phyloP scores from a whole-genome alignment of 148 eudicot species.

The Amaranthus palmeri region DNA sequence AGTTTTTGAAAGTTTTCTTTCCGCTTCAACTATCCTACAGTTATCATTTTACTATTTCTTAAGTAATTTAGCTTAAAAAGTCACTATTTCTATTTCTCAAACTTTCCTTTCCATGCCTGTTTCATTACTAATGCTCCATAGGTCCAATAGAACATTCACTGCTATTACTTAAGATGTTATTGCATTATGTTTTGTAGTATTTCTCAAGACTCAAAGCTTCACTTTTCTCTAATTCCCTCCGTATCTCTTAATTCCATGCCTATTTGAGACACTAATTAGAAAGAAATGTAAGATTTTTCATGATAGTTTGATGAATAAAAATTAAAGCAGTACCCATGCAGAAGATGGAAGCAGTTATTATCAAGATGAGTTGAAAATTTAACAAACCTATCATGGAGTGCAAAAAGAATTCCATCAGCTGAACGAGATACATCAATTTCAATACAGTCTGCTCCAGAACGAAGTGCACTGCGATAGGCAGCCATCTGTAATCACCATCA shows the following conservation, averaged over 20 bases:
- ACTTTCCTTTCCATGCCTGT: too few relatives aligned
- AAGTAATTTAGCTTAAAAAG: too few relatives aligned
- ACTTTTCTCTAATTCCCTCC: not conserved
- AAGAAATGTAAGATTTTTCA: not conserved
- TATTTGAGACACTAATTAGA: not conserved
- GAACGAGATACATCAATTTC: slow-evolving; percentile 97
- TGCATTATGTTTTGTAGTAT: too few relatives aligned
- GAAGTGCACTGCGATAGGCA: slow-evolving; percentile 72
- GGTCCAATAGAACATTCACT: too few relatives aligned
- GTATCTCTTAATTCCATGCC: not conserved
- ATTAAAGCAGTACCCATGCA: not conserved
- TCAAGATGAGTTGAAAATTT: not conserved
- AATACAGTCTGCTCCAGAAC: slow-evolving; percentile 72
- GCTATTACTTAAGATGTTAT: too few relatives aligned
- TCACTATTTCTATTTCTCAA: too few relatives aligned
- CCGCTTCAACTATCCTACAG: too few relatives aligned
- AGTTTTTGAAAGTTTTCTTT: too few relatives aligned
- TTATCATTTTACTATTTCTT: too few relatives aligned
- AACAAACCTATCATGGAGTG: slow-evolving; percentile 88
- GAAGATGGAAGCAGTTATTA: not conserved
- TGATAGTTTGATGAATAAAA: not conserved
- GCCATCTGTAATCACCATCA: slow-evolving; percentile 46
- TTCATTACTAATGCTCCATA: too few relatives aligned
- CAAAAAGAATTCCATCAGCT: slow-evolving; percentile 81
- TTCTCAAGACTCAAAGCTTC: too few relatives aligned